Evolutionary conservation across 2,329 filamentous ascomycete species (phyloP).

Genomic region (Reticulascus tulasneorum): DNA sequence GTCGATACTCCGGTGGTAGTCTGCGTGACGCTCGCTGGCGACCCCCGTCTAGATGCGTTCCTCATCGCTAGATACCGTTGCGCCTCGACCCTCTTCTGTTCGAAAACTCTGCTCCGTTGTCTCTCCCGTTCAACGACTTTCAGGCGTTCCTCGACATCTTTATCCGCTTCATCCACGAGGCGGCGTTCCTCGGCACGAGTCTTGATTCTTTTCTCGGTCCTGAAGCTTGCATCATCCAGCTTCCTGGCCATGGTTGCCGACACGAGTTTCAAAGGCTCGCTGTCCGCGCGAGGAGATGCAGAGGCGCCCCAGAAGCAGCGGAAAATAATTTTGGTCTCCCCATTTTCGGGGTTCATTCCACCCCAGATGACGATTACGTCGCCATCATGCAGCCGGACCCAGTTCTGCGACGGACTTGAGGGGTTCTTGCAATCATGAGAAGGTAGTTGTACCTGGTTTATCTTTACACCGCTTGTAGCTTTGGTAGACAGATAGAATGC

Average conservation of each 20-base stretch:
- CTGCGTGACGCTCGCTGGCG: conserved; percentile 14
- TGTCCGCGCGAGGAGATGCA: conserved; percentile 31
- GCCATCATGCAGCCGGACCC: conserved; percentile 70
- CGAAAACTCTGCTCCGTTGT: conserved; percentile 46
- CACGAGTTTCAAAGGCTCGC: conserved; percentile 34
- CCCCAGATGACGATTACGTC: conserved; percentile 74
- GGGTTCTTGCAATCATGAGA: conserved; percentile 53
- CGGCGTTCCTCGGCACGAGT: conserved; percentile 34
- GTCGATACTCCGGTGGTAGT: no score
- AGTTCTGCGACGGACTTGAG: conserved; percentile 51
- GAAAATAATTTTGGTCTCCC: conserved; percentile 44
- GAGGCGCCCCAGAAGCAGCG: conserved; percentile 56
- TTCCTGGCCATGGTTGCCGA: conserved; percentile 33
- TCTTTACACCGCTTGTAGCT: conserved; percentile 67
- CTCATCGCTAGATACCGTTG: conserved; percentile 29
- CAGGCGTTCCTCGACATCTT: conserved; percentile 40
- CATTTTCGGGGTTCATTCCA: conserved; percentile 30
- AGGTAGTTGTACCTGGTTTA: conserved; percentile 68
- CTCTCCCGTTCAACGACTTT: conserved; percentile 40
- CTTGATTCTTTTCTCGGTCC: conserved; percentile 40
- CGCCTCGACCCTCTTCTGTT: conserved; percentile 43
- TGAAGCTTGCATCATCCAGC: conserved; percentile 46
- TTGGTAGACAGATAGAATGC: conserved; percentile 76
- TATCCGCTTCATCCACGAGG: conserved; percentile 37
- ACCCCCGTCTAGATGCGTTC: conserved; percentile 9